Evolutionary conservation across 768 basidiomycete species (phyloP).

Genomic region (Scleroderma citrinum): DNA sequence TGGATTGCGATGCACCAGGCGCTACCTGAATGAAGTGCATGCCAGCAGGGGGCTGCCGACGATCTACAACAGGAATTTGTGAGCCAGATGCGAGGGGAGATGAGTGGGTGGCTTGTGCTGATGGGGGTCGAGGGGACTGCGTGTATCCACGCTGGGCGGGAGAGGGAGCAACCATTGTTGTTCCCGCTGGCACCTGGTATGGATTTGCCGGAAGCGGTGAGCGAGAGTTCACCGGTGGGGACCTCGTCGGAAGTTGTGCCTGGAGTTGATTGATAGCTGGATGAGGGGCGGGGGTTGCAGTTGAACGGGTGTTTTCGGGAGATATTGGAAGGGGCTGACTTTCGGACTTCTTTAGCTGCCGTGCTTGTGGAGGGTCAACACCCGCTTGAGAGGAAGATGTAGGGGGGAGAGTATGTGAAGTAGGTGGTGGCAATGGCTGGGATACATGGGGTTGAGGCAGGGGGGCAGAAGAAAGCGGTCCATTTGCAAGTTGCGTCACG

Average conservation of each 20-base stretch:
- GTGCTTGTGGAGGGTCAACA: slow-evolving; percentile 18
- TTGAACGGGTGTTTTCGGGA: slow-evolving; percentile 25
- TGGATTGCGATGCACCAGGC: slow-evolving; percentile 17
- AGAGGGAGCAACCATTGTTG: slow-evolving; percentile 19
- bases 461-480: slow-evolving; percentile 24
- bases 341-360: slow-evolving; percentile 23
- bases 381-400: slow-evolving; percentile 25
- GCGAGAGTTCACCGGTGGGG: slow-evolving; percentile 24
- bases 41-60: slow-evolving; percentile 15
- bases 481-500: slow-evolving; percentile 24
- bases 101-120: slow-evolving; percentile 26
- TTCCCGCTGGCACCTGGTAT: slow-evolving; percentile 16
- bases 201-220: slow-evolving; percentile 18
- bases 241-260: slow-evolving; percentile 21
- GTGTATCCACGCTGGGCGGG: slow-evolving; percentile 31
- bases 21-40: slow-evolving; percentile 25
- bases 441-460: slow-evolving; percentile 30
- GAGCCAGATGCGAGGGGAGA: slow-evolving; percentile 25
- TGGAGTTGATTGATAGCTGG: slow-evolving; percentile 30
- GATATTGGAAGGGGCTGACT: slow-evolving; percentile 18
- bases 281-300: slow-evolving; percentile 27
- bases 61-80: slow-evolving; percentile 22
- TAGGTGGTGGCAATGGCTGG: slow-evolving; percentile 32
- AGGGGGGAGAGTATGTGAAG: slow-evolving; percentile 25
- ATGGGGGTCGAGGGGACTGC: slow-evolving; percentile 30